Evolutionary conservation across 768 basidiomycete genomes (phyloP).

Genomic region (Boletus rex-veris): DNA sequence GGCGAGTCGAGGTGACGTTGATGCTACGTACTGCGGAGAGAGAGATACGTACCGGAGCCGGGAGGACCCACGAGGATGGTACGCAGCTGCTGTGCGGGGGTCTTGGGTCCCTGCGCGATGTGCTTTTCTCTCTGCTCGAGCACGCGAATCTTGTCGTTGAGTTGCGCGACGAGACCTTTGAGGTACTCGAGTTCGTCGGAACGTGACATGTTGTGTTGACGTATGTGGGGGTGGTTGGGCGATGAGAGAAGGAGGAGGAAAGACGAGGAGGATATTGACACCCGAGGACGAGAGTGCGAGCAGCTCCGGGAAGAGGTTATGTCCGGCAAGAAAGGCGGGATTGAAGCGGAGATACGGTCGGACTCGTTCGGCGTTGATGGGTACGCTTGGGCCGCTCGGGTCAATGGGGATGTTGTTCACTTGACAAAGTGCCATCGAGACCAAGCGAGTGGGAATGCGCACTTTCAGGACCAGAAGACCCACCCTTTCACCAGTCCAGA

Average conservation of each 20-base stretch:
- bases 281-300: neutral
- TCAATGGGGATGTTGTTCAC: too few species aligned
- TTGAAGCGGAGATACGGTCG: slow-evolving; percentile 24
- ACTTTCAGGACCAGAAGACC: too few species aligned
- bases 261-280: too few species aligned
- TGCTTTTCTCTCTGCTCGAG: slow-evolving; percentile 71
- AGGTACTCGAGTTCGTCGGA: slow-evolving; percentile 83
- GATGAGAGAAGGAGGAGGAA: too few species aligned
- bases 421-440: too few species aligned
- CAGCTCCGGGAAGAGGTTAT: neutral
- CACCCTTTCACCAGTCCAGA: too few species aligned
- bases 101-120: slow-evolving; percentile 39
- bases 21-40: neutral
- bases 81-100: slow-evolving; percentile 76
- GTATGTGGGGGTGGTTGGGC: neutral
- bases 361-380: slow-evolving; percentile 1
- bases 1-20: neutral
- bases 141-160: slow-evolving; percentile 81
- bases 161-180: slow-evolving; percentile 85
- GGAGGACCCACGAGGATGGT: slow-evolving; percentile 96
- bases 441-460: too few species aligned
- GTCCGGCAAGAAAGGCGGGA: slow-evolving; percentile 5
- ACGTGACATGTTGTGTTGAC: slow-evolving; percentile 45
- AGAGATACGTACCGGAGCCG: slow-evolving; percentile 75
- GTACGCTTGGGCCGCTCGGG: too few species aligned